These are phyloP conservation scores for Clitopilus passeckerianus DNA, from an alignment of 768 basidiomycete genomes.

Conservation along the genomic window DNA sequence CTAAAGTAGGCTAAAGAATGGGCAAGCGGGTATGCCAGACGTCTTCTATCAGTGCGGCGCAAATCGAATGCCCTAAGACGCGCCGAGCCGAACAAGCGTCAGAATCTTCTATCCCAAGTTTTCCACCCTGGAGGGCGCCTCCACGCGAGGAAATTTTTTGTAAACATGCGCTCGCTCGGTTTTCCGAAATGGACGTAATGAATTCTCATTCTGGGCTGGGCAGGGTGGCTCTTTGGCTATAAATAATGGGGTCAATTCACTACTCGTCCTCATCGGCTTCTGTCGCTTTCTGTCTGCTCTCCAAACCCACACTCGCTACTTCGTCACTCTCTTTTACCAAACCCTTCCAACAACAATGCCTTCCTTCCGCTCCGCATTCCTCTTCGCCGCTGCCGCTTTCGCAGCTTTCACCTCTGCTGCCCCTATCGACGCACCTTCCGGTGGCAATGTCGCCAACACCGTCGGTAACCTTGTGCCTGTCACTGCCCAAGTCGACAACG, in stretches of 20 bases:
- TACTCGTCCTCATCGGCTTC: background rate
- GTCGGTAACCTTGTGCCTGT: background rate
- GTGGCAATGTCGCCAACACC: background rate
- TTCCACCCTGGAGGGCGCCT: background rate
- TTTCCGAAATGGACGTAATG: background rate
- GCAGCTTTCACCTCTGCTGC: conserved; percentile 2
- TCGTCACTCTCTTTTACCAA: background rate
- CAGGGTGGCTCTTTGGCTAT: background rate
- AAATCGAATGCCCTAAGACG: background rate
- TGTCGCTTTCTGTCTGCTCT: background rate
- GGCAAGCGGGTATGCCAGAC: background rate
- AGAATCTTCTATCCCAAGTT: background rate
- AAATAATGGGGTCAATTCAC: background rate
- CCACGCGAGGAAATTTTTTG: background rate
- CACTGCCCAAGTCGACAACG: background rate
- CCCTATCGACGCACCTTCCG: background rate
- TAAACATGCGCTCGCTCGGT: background rate
- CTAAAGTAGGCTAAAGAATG: background rate
- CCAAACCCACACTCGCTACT: background rate
- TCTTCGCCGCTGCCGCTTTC: background rate
- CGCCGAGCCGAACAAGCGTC: background rate
- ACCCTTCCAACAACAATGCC: background rate
- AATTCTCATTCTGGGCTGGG: background rate
- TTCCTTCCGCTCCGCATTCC: background rate
- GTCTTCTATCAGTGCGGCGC: background rate